Base-by-base conservation (phyloP, 176 grass and related monocot genomes). In the Ensete glaucum region DNA sequence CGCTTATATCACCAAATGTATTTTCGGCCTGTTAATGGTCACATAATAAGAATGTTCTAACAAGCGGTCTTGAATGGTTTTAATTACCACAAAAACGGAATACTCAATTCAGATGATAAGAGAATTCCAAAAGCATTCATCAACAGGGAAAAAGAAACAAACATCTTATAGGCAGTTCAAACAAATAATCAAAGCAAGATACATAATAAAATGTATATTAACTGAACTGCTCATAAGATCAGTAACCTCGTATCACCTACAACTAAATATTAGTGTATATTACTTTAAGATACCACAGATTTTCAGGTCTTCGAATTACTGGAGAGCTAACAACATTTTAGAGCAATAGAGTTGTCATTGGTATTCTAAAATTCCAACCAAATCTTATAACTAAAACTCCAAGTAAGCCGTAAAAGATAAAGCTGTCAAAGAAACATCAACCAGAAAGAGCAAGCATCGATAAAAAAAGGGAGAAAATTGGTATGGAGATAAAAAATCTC, bases 1-100 rank as follows among this genome's bases (percentile, higher is more conserved):
- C 88, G 82, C 80, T 57, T 80, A 93, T 89, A 67, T 91, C 90
- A 26, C 85, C 88, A 21, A 85, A 93, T 79, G 82, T 85, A 83
- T 79, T 98, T 80, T 91, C 88, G 1, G 88, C 94, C 88, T 98
- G 82, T 83, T 22, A 20, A 25, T n/a, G 57, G 76, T 81, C 14
- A 81, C 1, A 22, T 73, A 77, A 52, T 13, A 77, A 77, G 8
- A 62, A 16, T 51, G 59, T 17, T n/a, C 8, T 27, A 23, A 27
- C 23, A 25, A 63, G 11, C 3, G 8, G 20, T 77, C 9, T n/a
- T 52, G n/a, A 16, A 76, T 10, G 23, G 6, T 77, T 62, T 74
- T 64, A 77, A 64, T 50, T 68, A 21, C 2, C 1, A 50, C 50
- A 17, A 23, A 65, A 24, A 52, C 49, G 73, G 17, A 9, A 53